These are phyloP conservation scores for Aspergillus aculeatinus DNA, from an alignment of 2,329 filamentous ascomycete genomes.

Conservation along the genomic window DNA sequence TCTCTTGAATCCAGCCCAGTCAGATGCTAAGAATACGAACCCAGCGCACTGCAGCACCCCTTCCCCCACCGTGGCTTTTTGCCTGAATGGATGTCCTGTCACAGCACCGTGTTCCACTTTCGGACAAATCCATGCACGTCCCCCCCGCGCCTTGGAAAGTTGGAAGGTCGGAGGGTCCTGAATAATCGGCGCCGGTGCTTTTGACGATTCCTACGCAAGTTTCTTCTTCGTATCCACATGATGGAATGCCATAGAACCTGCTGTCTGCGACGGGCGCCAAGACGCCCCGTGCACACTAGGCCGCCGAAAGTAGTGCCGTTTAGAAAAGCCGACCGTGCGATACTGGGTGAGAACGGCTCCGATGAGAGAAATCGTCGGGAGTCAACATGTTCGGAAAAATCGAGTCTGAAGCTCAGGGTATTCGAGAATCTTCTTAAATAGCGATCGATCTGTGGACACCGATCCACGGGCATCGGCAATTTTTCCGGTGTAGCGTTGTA, in stretches of 20 bases:
- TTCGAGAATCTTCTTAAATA: background rate
- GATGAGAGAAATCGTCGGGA: background rate
- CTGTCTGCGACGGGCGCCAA: background rate
- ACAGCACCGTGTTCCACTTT: background rate
- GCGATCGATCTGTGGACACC: background rate
- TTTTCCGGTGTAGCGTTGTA: background rate
- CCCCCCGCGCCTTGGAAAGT: background rate
- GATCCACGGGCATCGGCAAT: background rate
- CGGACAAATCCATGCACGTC: conserved; percentile 2
- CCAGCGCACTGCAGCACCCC: background rate
- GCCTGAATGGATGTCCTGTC: background rate
- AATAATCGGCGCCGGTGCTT: background rate
- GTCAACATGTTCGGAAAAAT: background rate
- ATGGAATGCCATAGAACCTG: background rate
- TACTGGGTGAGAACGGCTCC: background rate
- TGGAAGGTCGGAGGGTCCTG: background rate
- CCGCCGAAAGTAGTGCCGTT: background rate
- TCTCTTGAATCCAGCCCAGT: background rate
- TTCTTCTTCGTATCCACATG: background rate
- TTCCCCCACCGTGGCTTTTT: background rate
- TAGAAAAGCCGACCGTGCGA: background rate
- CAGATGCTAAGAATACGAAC: conserved; percentile 5
- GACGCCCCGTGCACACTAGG: conserved; percentile 3
- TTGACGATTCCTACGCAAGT: background rate
- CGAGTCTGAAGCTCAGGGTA: background rate